phyloP scores from a whole-genome alignment of 495 filamentous ascomycete species.

The Penicillium cosmopolitanum region DNA sequence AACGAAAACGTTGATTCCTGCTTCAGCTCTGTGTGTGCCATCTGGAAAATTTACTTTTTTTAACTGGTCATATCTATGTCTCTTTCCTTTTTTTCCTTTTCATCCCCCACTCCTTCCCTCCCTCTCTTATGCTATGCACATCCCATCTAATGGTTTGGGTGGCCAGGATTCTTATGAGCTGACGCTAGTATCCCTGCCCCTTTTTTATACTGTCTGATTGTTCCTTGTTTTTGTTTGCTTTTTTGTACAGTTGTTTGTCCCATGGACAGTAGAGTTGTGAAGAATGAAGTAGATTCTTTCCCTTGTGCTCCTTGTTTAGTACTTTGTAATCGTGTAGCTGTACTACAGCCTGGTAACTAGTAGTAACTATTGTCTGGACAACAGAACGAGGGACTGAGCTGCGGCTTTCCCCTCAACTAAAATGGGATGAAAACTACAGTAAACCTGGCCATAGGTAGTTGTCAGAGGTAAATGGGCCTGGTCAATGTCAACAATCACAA shows the following conservation, averaged over 20 bases:
- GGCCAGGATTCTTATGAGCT: constrained; percentile 37
- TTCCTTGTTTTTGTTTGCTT: constrained; percentile 18
- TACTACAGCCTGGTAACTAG: no score
- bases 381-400: no score
- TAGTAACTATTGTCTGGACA: no score
- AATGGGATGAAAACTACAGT: no score
- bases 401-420: no score
- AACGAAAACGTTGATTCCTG: constrained; percentile 20
- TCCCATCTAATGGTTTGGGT: constrained; percentile 39
- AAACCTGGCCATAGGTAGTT: no score
- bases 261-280: constrained; percentile 16
- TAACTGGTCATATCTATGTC: constrained; percentile 26
- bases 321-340: no score
- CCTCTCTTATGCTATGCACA: constrained; percentile 15
- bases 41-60: constrained; percentile 21
- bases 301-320: background rate
- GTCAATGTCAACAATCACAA: no score
- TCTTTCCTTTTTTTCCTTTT: constrained; percentile 2
- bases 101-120: background rate
- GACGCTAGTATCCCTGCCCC: constrained; percentile 26
- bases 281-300: constrained; percentile 25
- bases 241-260: constrained; percentile 42
- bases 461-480: no score
- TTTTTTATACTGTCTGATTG: constrained; percentile 19
- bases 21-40: constrained; percentile 19